Base-by-base conservation (phyloP, 805 yeast genomes). In the Helenozyma rhizophorensis region DNA sequence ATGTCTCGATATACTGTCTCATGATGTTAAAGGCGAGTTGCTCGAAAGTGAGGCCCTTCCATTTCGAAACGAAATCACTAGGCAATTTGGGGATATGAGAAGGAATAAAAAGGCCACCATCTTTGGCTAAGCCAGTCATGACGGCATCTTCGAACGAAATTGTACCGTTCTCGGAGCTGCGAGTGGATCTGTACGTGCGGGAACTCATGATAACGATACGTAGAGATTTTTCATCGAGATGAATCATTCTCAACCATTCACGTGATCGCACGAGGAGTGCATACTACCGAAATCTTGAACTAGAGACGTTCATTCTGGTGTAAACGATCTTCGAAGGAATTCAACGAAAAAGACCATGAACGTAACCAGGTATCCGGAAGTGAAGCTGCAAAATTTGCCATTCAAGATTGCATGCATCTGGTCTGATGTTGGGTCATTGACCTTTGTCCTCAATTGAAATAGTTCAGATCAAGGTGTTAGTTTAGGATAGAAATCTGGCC, bases 61-160 rank as follows among this genome's bases (percentile, higher is more conserved):
- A 90, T 41, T 68, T 62, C 23, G 64, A 53, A 34, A 81, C 60
- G 42, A 83, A 73, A 37, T 73, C 74, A 9, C 65, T 54, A 5
- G 80, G 68, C 19, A 84, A 70, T 42, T 70, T 58, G 36, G 97
- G 96, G 47, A 89, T 84, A 28, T 57, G 68, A 11, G 93, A 74
- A 28, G 98, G 99, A 35, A 93, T 72, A 60, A 86, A 93, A 25
- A 93, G 74, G 25, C 99, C 99, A 46, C 98, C 98, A 57, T 94
- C 99, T 29, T 84, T 78, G 33, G 97, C 97, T 52, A 93, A 72
- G 32, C 99, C 99, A 36, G 83, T 83, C 60, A 84, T 79, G 37
- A 85, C 83, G 14, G 83, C 90, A 33, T 79, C 88, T 58, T 85
- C 95, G 45, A 85, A 85, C 4, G 87, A 72, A 31, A 74, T 68